Base-by-base conservation (phyloP, 2,329 filamentous ascomycete species). In the Xylaria arbuscula region DNA sequence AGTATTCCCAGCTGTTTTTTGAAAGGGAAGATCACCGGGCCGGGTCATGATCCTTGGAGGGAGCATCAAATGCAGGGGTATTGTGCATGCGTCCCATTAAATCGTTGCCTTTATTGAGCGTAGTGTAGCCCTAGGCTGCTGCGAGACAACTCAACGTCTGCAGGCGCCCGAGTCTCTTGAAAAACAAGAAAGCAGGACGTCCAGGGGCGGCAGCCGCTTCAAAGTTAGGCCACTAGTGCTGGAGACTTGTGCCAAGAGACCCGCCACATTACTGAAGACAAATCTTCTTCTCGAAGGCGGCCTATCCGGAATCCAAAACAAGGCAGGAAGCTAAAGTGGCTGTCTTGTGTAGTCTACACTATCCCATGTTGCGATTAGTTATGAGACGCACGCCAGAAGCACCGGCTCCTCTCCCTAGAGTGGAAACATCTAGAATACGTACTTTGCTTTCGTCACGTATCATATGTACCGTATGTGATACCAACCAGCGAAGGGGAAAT, bases 61-160 rank as follows among this genome's bases (percentile, higher is more conserved):
- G 19, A 24, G 36, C 38, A 59, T 58, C 24, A 22, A 9, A 64
- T 55, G 68, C 68, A 68, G 65, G 68, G 68, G 56, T 65, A 51
- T 48, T 36, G 19, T 54, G 65, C 64, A 61, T 64, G 54, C 40
- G 53, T 62, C n/a, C 59, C 64, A 63, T 55, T 59, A 13, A 51
- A 48, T 57, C n/a, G 38, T 48, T 11, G 48, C 59, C 67, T 67
- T 56, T 61, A 57, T 45, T 28, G 28, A 54, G 51, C 28, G 51
- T 54, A 54, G 51, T 42, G 24, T 34, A 57, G 57, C 42, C 64
- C 54, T 38, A 58, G 68, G 53, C 50, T 22, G 40, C 58, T 60
- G 53, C 50, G 57, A 65, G 65, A 65, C 65, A 70, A 58, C 62
- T 54, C 66, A 68, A 70, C 68, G 68, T 67, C 62, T 65, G 62